Percentiles rank a stretch among this genome's conserved stretches.
Conservation (phyloP, 1,284 basidiomycete genomes). For the Gomphus sp. region DNA sequence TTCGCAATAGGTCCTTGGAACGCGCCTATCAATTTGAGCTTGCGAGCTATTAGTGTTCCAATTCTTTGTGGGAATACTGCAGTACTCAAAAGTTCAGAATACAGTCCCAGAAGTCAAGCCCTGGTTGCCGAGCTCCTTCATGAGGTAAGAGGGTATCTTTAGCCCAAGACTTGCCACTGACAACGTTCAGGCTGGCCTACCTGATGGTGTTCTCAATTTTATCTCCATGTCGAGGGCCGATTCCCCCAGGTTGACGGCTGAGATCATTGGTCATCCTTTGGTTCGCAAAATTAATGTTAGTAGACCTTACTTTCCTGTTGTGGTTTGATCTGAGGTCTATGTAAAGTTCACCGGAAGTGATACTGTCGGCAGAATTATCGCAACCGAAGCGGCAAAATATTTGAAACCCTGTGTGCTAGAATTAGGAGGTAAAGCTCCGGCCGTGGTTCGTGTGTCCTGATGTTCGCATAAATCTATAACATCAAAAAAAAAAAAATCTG, state of each 20-base stretch:
- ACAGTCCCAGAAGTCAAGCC: constrained; percentile 40
- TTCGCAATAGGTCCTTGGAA: constrained; percentile 29
- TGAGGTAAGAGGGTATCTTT: constrained; percentile 21
- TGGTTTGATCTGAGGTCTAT: background rate
- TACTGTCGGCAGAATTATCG: constrained; percentile 62
- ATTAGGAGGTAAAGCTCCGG: constrained; percentile 69
- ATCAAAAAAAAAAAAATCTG: too few species aligned
- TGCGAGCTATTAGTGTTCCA: constrained; percentile 43
- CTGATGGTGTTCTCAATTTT: constrained; percentile 50
- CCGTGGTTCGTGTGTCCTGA: constrained; percentile 34
- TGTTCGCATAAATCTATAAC: too few species aligned
- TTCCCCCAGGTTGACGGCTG: constrained; percentile 35
- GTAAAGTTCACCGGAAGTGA: constrained; percentile 61
- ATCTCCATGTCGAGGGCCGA: constrained; percentile 41
- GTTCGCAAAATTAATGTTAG: constrained; percentile 37
- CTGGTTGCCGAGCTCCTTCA: constrained; percentile 41
- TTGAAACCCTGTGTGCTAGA: constrained; percentile 67
- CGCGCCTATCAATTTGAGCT: constrained; percentile 32
- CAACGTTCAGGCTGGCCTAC: constrained; percentile 43
- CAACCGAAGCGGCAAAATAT: constrained; percentile 61
- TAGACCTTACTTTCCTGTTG: too few species aligned
- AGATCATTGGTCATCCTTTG: constrained; percentile 45
- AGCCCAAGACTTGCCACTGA: background rate
- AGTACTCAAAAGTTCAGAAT: constrained; percentile 52
- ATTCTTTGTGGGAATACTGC: constrained; percentile 58